Conservation (phyloP, 306 rosid genomes). For the Corylus avellana region DNA sequence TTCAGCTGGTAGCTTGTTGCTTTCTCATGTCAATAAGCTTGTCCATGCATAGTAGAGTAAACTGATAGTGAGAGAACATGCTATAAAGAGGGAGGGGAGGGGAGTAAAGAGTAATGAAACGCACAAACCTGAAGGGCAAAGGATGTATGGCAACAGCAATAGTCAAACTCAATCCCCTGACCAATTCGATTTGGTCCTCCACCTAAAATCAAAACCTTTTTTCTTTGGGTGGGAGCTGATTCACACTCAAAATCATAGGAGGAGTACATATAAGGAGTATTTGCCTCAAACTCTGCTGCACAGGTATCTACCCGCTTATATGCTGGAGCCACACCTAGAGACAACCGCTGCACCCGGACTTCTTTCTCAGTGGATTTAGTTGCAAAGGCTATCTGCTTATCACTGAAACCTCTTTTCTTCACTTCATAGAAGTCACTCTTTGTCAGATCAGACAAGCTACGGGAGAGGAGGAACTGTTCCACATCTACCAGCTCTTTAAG, state of each 20-base stretch:
- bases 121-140: slow-evolving; percentile 84
- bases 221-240: slow-evolving; percentile 78
- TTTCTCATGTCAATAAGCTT: background rate
- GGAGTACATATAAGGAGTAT: slow-evolving; percentile 98
- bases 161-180: slow-evolving; percentile 99
- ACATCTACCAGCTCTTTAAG: slow-evolving; percentile 83
- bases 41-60: background rate
- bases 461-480: slow-evolving; percentile 69
- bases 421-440: slow-evolving; percentile 77
- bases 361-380: slow-evolving; percentile 80
- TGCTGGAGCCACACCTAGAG: slow-evolving; percentile 74
- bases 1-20: background rate
- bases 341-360: slow-evolving; percentile 64
- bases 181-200: slow-evolving; percentile 99
- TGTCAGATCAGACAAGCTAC: slow-evolving; percentile 59
- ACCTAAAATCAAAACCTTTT: slow-evolving; percentile 92
- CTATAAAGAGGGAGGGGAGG: background rate
- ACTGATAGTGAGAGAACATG: background rate
- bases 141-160: slow-evolving; percentile 94
- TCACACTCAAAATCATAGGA: slow-evolving; percentile 97
- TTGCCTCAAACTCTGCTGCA: slow-evolving; percentile 99
- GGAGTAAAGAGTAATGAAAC: slow-evolving; percentile 6
- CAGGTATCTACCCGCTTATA: slow-evolving; percentile 96
- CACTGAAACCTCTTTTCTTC: slow-evolving; percentile 94
- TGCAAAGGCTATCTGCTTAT: slow-evolving; percentile 93